These are phyloP conservation scores for Sporothrix curviconia DNA, from an alignment of 2,329 filamentous ascomycete species.

Conservation along the genomic window DNA sequence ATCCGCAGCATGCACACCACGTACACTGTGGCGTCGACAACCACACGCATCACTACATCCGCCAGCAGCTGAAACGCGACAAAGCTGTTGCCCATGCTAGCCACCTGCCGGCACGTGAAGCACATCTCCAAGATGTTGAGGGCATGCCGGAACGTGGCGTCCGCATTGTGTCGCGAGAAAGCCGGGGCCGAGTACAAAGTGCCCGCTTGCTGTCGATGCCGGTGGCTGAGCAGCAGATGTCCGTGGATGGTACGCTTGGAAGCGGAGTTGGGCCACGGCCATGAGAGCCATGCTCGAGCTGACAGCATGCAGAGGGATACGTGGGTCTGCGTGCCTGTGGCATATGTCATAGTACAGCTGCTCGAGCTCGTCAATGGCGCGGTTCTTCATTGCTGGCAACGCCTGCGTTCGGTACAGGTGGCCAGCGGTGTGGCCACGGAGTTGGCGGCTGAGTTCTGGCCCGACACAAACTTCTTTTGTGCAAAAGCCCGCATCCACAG, in stretches of 20 bases:
- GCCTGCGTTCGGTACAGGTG: constrained; percentile 10
- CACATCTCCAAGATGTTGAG: constrained; percentile 23
- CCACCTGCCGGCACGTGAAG: constrained; percentile 10
- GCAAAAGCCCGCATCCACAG: constrained; percentile 23
- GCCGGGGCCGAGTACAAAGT: constrained; percentile 8
- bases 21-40: constrained; percentile 29
- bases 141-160: constrained; percentile 23
- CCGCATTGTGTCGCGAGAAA: constrained; percentile 20
- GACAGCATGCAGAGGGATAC: constrained; percentile 26
- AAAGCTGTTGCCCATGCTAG: constrained; percentile 21
- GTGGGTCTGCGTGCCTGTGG: constrained; percentile 21
- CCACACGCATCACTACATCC: constrained; percentile 23
- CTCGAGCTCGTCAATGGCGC: constrained; percentile 25
- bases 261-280: constrained; percentile 25
- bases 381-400: constrained; percentile 18
- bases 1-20: constrained; percentile 26
- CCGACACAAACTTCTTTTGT: background rate
- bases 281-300: constrained; percentile 22
- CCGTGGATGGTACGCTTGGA: constrained; percentile 26
- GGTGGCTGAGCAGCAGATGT: background rate
- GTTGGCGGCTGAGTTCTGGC: background rate
- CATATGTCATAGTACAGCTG: constrained; percentile 22
- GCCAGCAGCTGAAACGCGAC: constrained; percentile 26
- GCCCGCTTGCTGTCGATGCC: background rate
- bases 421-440: background rate